phyloP scores from a whole-genome alignment of 192 early-diverging fungal species.

The Dissophora ornata region DNA sequence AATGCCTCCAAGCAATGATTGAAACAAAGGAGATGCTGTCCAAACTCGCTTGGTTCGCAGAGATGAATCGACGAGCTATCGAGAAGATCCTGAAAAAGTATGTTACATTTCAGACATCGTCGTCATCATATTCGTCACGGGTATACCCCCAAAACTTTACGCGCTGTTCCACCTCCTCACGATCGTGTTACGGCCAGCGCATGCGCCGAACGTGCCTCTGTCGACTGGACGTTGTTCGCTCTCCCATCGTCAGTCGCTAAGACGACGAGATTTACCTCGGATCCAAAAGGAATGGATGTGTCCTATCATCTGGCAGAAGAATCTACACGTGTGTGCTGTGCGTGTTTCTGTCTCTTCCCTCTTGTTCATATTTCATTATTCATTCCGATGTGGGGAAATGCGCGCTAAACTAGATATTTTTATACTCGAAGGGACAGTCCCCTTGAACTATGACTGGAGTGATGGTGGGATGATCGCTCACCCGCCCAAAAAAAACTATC shows the following conservation, averaged over 20 bases:
- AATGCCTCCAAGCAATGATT: conserved; percentile 56
- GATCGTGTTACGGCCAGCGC: no score
- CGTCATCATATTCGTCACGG: no score
- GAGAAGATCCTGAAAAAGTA: conserved; percentile 73
- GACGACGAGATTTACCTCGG: no score
- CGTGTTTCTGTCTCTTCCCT: neutral
- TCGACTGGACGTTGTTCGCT: neutral
- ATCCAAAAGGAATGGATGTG: no score
- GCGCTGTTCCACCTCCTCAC: no score
- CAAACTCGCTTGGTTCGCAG: conserved; percentile 64
- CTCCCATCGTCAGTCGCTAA: no score
- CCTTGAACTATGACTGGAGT: no score
- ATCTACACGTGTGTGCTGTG: conserved; percentile 14
- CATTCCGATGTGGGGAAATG: neutral
- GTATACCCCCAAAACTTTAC: no score
- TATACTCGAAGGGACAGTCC: neutral
- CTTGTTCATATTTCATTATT: no score
- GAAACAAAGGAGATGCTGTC: conserved; percentile 59
- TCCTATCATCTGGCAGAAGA: neutral
- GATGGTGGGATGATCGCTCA: neutral
- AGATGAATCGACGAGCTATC: conserved; percentile 62
- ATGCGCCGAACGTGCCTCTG: neutral
- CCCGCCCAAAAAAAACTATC: neutral
- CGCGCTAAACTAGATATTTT: neutral
- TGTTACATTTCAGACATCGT: conserved; percentile 2